These are phyloP conservation scores for Neopestalotiopsis sp. DNA, from an alignment of 2,329 filamentous ascomycete genomes.

Conservation along the genomic window DNA sequence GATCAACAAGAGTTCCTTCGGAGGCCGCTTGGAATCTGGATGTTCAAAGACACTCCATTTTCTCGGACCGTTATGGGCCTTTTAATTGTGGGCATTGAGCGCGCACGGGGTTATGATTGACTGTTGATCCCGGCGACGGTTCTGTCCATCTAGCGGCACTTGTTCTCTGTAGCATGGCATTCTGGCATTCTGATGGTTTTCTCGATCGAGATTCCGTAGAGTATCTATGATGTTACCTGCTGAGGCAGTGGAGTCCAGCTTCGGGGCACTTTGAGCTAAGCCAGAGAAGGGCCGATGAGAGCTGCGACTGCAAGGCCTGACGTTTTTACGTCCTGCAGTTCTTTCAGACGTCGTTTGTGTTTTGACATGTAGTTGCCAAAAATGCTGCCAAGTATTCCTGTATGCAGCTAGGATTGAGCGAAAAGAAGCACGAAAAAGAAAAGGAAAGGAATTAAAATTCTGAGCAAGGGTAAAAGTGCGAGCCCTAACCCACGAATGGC, in stretches of 20 bases:
- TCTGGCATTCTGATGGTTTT: not conserved
- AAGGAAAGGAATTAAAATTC: conserved; percentile 1
- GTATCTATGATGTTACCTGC: conserved; percentile 1
- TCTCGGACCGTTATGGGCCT: conserved; percentile 3
- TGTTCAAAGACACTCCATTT: not conserved
- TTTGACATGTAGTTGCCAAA: not conserved
- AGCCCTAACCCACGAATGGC: conserved; percentile 3
- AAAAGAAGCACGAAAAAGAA: not conserved
- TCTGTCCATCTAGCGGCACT: not conserved
- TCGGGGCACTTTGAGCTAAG: not conserved
- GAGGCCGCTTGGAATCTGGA: not conserved
- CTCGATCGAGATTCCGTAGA: not conserved
- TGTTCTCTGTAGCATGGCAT: not conserved
- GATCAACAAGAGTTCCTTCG: not conserved
- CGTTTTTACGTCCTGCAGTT: not conserved
- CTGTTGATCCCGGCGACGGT: not conserved
- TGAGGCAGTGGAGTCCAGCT: not conserved
- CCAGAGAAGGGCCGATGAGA: not conserved
- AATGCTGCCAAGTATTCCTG: not conserved
- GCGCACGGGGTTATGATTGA: not conserved
- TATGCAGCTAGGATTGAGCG: not conserved
- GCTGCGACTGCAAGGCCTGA: not conserved
- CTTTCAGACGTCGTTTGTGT: not conserved
- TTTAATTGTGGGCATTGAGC: not conserved
- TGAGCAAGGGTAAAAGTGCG: not conserved